Evolutionary conservation across 768 basidiomycete species (phyloP), one percentile per base, ranked within the genome.

Genomic region (Suillus alpinus): DNA sequence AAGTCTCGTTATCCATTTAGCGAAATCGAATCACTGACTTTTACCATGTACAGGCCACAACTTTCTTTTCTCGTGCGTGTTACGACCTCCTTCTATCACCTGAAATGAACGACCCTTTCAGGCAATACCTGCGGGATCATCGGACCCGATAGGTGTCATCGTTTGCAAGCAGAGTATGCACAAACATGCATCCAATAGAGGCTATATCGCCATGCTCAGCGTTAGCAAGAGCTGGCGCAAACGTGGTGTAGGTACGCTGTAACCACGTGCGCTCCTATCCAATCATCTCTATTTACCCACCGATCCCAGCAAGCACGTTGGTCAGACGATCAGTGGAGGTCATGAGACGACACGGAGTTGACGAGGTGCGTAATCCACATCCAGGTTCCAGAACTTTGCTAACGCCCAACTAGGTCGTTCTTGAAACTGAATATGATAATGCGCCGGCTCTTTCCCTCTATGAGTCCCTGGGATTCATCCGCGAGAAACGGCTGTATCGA

Each of bases 201-300:
- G 97, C 14, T 99, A 99, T 72, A 96, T 99, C 61, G 97, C 95
- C 40, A 98, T 98, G 97, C 84, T 98, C 59, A 94, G 92, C 69
- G 94, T 98, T 32, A 82, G 84, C 73, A 88, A 87, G 73, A 75
- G 80, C 41, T 97, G 87, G 84, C 81, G 96, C 40, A 91, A 96
- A 74, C 86, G 88, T 57, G 96, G 97, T 37, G 94, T 98, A 71
- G 94, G 94, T 94, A 73, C 72, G 90, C 83, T 59, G 63, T 61
- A 63, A 34, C 5, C 16, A 13, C 50, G n/a, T 58, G 31, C 36
- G 44, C 43, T 43, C 2, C 16, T 26, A 9, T 32, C 13, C 47
- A 39, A 55, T 29, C 9, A 26, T 23, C 59, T 32, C 5, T 9
- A 14, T 37, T 36, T 56, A n/a, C 59, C 44, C 32, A 16, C 32